These are phyloP conservation scores for Leishmania braziliensis DNA, from an alignment of 208 protist genomes.

Conservation along the genomic window DNA sequence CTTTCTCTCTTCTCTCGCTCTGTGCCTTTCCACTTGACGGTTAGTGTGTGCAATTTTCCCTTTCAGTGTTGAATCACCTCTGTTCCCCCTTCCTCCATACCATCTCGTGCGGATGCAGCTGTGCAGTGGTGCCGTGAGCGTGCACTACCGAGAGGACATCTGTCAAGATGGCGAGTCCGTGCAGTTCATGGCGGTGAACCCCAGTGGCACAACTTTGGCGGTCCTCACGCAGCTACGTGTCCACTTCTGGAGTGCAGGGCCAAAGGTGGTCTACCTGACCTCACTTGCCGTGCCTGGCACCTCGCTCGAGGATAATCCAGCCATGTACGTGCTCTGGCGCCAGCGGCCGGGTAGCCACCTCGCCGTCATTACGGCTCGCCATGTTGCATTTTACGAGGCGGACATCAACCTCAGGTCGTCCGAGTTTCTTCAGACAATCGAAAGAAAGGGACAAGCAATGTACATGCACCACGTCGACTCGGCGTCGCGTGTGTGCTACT, in stretches of 20 bases:
- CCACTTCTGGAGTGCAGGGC: conserved; percentile 56
- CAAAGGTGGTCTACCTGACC: conserved; percentile 43
- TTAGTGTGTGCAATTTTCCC: not conserved
- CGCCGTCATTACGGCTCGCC: conserved; percentile 57
- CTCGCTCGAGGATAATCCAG: conserved; percentile 52
- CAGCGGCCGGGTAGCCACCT: conserved; percentile 41
- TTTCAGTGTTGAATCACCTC: not conserved
- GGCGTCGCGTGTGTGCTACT: conserved; percentile 47
- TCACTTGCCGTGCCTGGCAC: conserved; percentile 41
- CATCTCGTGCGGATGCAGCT: conserved; percentile 21
- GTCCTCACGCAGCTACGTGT: conserved; percentile 59
- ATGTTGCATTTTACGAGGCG: conserved; percentile 56
- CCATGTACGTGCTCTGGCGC: conserved; percentile 65
- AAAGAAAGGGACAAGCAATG: conserved; percentile 13
- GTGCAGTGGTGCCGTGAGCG: conserved; percentile 20
- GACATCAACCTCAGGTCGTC: conserved; percentile 27
- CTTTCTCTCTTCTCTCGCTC: not conserved
- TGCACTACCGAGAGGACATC: conserved; percentile 27
- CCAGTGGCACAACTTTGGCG: conserved; percentile 40
- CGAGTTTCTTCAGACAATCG: conserved; percentile 11
- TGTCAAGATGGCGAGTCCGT: conserved; percentile 39
- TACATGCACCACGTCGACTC: conserved; percentile 32
- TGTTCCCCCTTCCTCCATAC: not conserved
- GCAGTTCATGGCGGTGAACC: conserved; percentile 44
- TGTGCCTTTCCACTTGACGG: not conserved